phyloP scores from a whole-genome alignment of 345 rosid genomes.

The Dipteronia sinensis region DNA sequence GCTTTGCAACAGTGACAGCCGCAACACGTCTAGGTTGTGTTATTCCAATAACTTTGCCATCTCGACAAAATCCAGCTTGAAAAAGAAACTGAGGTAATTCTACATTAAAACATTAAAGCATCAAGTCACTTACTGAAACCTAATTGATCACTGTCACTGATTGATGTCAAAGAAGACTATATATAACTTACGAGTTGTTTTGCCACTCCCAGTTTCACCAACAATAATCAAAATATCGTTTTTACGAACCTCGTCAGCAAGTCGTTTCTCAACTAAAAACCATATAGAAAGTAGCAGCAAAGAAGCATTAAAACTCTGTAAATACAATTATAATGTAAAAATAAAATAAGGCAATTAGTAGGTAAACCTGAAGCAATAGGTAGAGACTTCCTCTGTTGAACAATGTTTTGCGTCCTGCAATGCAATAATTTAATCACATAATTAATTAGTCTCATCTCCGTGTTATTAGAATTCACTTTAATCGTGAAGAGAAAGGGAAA shows the following conservation, averaged over 20 bases:
- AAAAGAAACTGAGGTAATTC: conserved; percentile 86
- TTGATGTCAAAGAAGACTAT: not conserved
- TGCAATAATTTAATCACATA: conserved; percentile 16
- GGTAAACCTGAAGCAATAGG: conserved; percentile 80
- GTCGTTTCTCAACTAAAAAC: conserved; percentile 61
- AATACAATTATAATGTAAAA: not conserved
- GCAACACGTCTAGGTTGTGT: conserved; percentile 97
- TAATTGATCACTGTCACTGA: not conserved
- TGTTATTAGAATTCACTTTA: not conserved
- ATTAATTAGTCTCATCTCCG: not conserved
- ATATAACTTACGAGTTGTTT: conserved; percentile 78
- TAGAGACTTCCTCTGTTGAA: conserved; percentile 69
- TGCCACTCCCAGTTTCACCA: conserved; percentile 98
- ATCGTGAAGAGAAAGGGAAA: not conserved
- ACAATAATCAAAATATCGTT: conserved; percentile 74
- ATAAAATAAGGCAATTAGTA: too few species aligned
- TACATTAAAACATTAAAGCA: conserved; percentile 17
- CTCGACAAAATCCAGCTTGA: conserved; percentile 71
- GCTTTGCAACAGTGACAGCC: conserved; percentile 81
- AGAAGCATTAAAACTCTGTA: not conserved
- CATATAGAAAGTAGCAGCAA: conserved; percentile 7
- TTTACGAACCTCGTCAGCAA: conserved; percentile 68
- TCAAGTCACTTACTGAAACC: not conserved
- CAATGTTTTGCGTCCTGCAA: conserved; percentile 53
- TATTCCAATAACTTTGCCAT: conserved; percentile 72